phyloP scores from a whole-genome alignment of 495 filamentous ascomycete species.

The Lichenothelia convexa region DNA sequence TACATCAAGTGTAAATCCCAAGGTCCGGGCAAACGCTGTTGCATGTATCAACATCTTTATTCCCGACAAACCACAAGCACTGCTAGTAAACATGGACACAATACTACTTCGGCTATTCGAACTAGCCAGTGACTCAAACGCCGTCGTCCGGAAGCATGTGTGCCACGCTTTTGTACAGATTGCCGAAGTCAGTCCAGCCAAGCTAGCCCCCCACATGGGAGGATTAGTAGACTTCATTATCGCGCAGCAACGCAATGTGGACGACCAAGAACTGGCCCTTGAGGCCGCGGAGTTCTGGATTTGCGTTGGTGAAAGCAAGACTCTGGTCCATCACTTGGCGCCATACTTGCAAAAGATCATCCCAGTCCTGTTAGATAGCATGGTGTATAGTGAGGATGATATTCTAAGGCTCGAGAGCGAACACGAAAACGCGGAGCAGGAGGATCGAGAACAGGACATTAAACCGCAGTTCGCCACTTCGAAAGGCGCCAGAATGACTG shows the following conservation, averaged over 20 bases:
- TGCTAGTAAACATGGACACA: constrained; percentile 57
- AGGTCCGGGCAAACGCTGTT: constrained; percentile 61
- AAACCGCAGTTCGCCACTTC: constrained; percentile 84
- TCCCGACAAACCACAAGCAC: constrained; percentile 55
- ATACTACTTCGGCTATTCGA: constrained; percentile 68
- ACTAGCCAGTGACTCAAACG: constrained; percentile 51
- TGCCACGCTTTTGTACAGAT: constrained; percentile 86
- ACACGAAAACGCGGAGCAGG: constrained; percentile 71
- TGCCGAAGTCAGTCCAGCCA: constrained; percentile 77
- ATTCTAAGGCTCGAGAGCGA: constrained; percentile 63
- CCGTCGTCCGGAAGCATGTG: constrained; percentile 74
- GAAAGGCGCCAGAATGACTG: constrained; percentile 31
- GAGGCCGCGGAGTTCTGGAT: constrained; percentile 98
- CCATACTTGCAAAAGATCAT: constrained; percentile 74
- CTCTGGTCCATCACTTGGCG: constrained; percentile 49
- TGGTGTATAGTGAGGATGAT: constrained; percentile 93
- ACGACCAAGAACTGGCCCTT: constrained; percentile 78
- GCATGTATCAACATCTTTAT: constrained; percentile 82
- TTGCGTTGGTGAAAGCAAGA: constrained; percentile 70
- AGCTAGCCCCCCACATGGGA: constrained; percentile 71
- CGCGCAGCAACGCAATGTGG: constrained; percentile 60
- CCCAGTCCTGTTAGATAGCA: constrained; percentile 77
- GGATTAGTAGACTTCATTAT: constrained; percentile 89
- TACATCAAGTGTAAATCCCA: constrained; percentile 50
- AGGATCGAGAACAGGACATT: constrained; percentile 80